Evolutionary conservation across 1,284 basidiomycete genomes (phyloP).

Genomic region (Austropuccinia psidii): DNA sequence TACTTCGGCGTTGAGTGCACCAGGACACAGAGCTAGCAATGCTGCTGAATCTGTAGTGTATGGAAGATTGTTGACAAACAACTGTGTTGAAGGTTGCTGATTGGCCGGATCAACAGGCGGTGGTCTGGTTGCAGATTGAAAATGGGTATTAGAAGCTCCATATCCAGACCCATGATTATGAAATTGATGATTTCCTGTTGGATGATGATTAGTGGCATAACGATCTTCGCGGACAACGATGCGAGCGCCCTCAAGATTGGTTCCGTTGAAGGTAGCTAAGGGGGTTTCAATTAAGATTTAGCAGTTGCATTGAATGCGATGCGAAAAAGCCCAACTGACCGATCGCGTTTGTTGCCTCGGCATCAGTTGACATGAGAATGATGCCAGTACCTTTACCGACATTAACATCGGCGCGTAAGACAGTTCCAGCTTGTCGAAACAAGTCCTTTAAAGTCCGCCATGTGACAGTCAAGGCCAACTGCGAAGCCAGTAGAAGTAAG

Average conservation of each 20-base stretch:
- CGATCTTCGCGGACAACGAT: constrained; percentile 34
- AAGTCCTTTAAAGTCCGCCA: constrained; percentile 98
- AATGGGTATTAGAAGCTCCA: not conserved
- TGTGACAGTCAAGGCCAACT: constrained; percentile 88
- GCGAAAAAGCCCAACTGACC: too few species aligned
- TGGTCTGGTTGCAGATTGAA: not conserved
- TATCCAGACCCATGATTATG: not conserved
- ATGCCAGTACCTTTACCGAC: constrained; percentile 88
- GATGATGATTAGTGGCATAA: not conserved
- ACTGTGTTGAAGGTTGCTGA: constrained; percentile 30
- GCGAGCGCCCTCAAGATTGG: constrained; percentile 21
- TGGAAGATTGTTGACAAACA: constrained; percentile 37
- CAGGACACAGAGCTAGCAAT: constrained; percentile 26
- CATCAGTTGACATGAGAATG: constrained; percentile 77
- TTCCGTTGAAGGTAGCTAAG: constrained; percentile 33
- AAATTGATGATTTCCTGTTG: not conserved
- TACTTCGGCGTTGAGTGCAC: constrained; percentile 29
- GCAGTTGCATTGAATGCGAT: too few species aligned
- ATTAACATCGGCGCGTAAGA: constrained; percentile 88
- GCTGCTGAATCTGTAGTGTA: constrained; percentile 14
- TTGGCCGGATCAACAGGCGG: constrained; percentile 13
- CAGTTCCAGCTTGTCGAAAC: constrained; percentile 86
- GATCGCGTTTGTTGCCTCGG: constrained; percentile 58
- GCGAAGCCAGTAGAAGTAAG: constrained; percentile 26
- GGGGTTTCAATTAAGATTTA: not conserved